Evolutionary conservation across 208 protist species (phyloP).

Genomic region (Crithidia expoeki): DNA sequence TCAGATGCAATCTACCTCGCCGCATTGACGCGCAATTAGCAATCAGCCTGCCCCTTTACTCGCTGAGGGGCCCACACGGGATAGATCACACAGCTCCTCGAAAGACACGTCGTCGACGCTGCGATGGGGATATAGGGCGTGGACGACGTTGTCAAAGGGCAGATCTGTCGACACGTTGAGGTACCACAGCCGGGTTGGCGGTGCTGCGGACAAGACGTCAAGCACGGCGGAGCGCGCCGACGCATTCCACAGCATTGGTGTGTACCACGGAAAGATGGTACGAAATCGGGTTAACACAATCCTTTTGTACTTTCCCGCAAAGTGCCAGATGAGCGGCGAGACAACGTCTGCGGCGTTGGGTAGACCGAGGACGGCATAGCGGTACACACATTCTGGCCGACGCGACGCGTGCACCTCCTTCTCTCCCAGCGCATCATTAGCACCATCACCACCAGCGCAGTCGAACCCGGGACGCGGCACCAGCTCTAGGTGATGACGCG

Average conservation of each 20-base stretch:
- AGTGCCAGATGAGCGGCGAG: slow-evolving; percentile 20
- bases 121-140: background rate
- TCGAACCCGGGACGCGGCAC: background rate
- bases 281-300: slow-evolving; percentile 9
- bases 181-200: slow-evolving; percentile 11
- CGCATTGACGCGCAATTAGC: no score
- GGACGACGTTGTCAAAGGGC: background rate
- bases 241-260: slow-evolving; percentile 21
- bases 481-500: slow-evolving; percentile 6
- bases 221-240: background rate
- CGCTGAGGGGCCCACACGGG: background rate
- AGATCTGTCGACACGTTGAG: slow-evolving; percentile 11
- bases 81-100: slow-evolving; percentile 1
- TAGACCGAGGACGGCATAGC: slow-evolving; percentile 12
- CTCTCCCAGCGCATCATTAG: background rate
- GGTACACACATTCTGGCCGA: slow-evolving; percentile 6
- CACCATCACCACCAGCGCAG: no score
- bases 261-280: slow-evolving; percentile 18
- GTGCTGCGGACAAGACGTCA: background rate
- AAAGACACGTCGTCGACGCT: slow-evolving; percentile 7
- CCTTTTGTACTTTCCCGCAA: slow-evolving; percentile 14
- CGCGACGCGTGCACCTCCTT: no score
- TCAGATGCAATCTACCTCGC: no score
- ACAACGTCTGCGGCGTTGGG: background rate
- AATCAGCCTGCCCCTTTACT: no score